Base-by-base conservation (phyloP, 2,329 filamentous ascomycete genomes). In the Biscogniauxia sp. region DNA sequence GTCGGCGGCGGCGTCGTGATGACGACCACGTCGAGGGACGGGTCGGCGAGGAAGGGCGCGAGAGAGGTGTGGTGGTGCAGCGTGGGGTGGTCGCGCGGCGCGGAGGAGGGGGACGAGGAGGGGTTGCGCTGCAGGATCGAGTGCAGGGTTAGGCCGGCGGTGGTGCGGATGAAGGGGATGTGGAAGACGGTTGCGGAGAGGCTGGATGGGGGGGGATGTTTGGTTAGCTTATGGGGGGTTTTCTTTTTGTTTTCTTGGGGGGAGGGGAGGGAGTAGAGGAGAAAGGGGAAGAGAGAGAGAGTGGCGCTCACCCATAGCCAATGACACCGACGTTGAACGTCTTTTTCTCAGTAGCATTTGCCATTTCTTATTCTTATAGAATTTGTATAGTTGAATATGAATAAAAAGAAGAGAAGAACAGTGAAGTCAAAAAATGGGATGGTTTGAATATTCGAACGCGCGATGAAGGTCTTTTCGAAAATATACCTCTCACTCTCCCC, bases 161-260 rank as follows among this genome's bases (percentile, higher is more conserved):
- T 85, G 28, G 82, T 81, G 57, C 79, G 78, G 75, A 95, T 83
- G 76, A 93, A 90, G 64, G 91, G 91, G 71, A 94, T 92, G 76
- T 95, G 91, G 77, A 94, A 95, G 77, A 90, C 82, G 73, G 93
- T 93, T 75, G 91, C 91, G 1, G 84, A 86, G 56, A 83, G 70
- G 72, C 83, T 85, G 59, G 37, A n/a, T n/a, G 23, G 11, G 13
- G 28, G 51, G 13, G 23, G 62, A 45, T 17, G 32, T 37, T 37
- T 37, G 13, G 32, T 15, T 37, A 11, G 32, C 13, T 37, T 37
- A 11, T 37, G 9, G n/a, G n/a, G 5, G 4, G 37, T 41, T 41
- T 41, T 41, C 62, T 68, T 51, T 64, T 37, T 61, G 17, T 20
- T 20, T 52, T 2, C 17, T 56, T 8, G 37, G 37, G 37, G 15